Evolutionary conservation across 495 filamentous ascomycete genomes (phyloP).

Genomic region (Aspergillus cristatus): DNA sequence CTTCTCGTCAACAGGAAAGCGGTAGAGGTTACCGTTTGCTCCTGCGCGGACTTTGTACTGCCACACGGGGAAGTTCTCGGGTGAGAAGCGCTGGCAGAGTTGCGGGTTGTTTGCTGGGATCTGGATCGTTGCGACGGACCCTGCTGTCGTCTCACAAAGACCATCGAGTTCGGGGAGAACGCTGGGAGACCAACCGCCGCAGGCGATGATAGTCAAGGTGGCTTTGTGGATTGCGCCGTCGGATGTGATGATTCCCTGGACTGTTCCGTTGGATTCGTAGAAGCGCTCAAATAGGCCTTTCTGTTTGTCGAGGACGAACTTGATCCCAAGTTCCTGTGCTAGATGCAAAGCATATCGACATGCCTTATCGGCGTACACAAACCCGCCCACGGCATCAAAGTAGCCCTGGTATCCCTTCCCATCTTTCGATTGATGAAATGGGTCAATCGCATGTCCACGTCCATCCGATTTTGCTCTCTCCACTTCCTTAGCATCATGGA

Average conservation of each 20-base stretch:
- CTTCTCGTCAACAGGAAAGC: constrained; percentile 26
- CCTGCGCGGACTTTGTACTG: constrained; percentile 23
- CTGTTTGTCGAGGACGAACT: constrained; percentile 20
- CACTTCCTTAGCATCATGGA: constrained; percentile 16
- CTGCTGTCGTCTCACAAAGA: constrained; percentile 35
- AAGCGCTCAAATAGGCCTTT: constrained; percentile 15
- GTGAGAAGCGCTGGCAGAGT: constrained; percentile 17
- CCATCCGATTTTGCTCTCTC: constrained; percentile 19
- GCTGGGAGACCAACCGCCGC: constrained; percentile 66
- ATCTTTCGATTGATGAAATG: constrained; percentile 9
- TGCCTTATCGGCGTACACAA: constrained; percentile 31
- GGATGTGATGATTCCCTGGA: constrained; percentile 20
- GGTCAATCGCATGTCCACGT: constrained; percentile 21
- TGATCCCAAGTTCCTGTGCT: constrained; percentile 22
- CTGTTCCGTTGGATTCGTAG: constrained; percentile 3
- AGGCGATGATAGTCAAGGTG: constrained; percentile 61
- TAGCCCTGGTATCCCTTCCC: constrained; percentile 17
- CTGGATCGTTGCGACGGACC: constrained; percentile 25
- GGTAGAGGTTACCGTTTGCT: constrained; percentile 23
- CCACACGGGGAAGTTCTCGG: constrained; percentile 27
- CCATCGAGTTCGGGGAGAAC: constrained; percentile 40
- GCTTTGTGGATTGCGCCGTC: constrained; percentile 34
- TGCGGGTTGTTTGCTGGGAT: constrained; percentile 20
- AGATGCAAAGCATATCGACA: constrained; percentile 33
- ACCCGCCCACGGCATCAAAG: constrained; percentile 30